phyloP scores from a whole-genome alignment of 73 alveolate species.

The Paramecium caudatum region DNA sequence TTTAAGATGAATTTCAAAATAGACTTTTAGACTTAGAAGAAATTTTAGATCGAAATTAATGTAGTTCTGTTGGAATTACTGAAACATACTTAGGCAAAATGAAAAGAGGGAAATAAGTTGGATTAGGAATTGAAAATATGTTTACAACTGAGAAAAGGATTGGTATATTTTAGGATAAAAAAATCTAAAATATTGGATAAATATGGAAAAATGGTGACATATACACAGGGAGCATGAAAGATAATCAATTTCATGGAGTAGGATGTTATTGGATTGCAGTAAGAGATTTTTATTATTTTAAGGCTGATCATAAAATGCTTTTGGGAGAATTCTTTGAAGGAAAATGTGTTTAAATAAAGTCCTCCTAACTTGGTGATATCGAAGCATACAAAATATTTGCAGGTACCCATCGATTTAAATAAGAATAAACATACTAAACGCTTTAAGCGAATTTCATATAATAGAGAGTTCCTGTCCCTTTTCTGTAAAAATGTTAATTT shows the following conservation, averaged over 20 bases:
- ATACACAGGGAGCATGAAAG: slow-evolving; percentile 32
- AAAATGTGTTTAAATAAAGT: slow-evolving; percentile 40
- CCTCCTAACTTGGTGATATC: not conserved
- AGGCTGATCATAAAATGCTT: slow-evolving; percentile 18
- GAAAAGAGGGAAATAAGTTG: slow-evolving; percentile 3
- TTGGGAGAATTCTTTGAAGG: slow-evolving; percentile 1
- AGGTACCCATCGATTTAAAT: too few relatives aligned
- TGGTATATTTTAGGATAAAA: slow-evolving; percentile 27
- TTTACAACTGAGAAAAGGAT: slow-evolving; percentile 25
- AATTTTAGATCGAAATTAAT: slow-evolving; percentile 42
- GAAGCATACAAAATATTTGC: slow-evolving; percentile 34
- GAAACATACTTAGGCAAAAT: not conserved
- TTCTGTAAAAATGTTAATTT: not conserved
- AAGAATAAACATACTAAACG: slow-evolving; percentile 25
- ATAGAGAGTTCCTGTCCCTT: slow-evolving; percentile 21
- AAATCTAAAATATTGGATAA: not conserved
- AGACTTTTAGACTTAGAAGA: slow-evolving; percentile 43
- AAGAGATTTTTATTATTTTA: not conserved
- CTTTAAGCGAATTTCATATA: not conserved
- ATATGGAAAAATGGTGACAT: slow-evolving; percentile 46
- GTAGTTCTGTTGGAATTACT: slow-evolving; percentile 19
- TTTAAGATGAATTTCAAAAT: slow-evolving; percentile 29
- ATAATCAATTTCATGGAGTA: not conserved
- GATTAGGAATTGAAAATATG: slow-evolving; percentile 55
- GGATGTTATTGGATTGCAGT: slow-evolving; percentile 6